Evolutionary conservation across 148 eudicot species (phyloP).

Genomic region (Rhododendron ovatum): DNA sequence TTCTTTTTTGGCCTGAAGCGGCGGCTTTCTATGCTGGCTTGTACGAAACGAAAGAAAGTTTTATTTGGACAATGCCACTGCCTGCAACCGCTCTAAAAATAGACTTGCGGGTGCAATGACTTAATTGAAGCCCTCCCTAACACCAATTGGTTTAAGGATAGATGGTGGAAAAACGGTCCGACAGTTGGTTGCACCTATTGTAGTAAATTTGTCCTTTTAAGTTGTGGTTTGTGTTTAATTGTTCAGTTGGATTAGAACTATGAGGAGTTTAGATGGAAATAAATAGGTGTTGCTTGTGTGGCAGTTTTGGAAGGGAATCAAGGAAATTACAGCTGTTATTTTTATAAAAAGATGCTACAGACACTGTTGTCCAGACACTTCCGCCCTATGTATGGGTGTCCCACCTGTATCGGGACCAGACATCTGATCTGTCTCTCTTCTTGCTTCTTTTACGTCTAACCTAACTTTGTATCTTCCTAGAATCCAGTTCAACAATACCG

Average conservation of each 20-base stretch:
- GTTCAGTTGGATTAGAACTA: neutral
- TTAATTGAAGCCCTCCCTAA: too few relatives aligned
- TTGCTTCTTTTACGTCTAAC: too few relatives aligned
- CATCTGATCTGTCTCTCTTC: too few relatives aligned
- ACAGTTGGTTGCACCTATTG: neutral
- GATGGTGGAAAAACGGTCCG: too few relatives aligned
- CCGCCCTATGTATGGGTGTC: neutral
- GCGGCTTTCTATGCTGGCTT: neutral
- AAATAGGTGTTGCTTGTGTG: neutral
- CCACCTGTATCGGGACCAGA: neutral
- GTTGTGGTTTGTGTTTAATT: neutral
- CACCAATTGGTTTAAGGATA: too few relatives aligned
- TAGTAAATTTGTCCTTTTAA: neutral
- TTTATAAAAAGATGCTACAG: neutral
- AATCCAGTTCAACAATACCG: too few relatives aligned
- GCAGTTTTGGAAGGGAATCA: neutral
- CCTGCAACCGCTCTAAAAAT: too few relatives aligned
- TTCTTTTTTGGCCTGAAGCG: neutral
- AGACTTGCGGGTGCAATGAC: too few relatives aligned
- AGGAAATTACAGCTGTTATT: neutral
- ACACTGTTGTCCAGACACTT: neutral
- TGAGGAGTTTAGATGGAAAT: neutral
- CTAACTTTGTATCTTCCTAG: too few relatives aligned
- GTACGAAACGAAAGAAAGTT: neutral
- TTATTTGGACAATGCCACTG: neutral